These are phyloP conservation scores for Claviceps monticola DNA, from an alignment of 2,329 filamentous ascomycete genomes.

Conservation along the genomic window DNA sequence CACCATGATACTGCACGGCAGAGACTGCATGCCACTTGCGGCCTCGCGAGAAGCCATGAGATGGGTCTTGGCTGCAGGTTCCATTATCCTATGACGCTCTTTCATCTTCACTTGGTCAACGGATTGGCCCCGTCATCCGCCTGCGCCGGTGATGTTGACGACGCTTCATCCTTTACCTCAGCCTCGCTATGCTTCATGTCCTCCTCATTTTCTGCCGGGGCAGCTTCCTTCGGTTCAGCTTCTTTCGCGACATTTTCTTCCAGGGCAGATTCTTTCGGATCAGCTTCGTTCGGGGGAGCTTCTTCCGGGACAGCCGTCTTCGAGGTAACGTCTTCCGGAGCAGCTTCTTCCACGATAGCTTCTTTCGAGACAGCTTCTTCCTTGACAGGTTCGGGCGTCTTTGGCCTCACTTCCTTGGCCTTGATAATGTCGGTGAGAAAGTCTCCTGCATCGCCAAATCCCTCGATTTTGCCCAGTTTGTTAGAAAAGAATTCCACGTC, in stretches of 20 bases:
- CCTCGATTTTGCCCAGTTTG: constrained; percentile 64
- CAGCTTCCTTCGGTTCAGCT: constrained; percentile 5
- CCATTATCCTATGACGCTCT: not conserved
- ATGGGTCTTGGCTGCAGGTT: too few species aligned
- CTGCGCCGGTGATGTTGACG: not conserved
- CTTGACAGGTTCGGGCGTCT: constrained; percentile 6
- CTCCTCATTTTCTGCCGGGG: constrained; percentile 8
- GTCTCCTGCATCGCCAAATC: constrained; percentile 60
- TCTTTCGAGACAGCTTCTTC: constrained; percentile 7
- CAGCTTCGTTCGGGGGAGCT: too few species aligned
- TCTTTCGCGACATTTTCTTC: too few species aligned
- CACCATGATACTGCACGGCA: too few species aligned
- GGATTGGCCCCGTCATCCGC: not conserved
- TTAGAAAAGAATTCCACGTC: constrained; percentile 62
- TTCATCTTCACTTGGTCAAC: not conserved
- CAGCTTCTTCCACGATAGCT: too few species aligned
- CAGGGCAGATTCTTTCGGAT: too few species aligned
- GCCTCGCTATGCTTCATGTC: not conserved
- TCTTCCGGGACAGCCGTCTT: too few species aligned
- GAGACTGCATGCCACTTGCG: too few species aligned
- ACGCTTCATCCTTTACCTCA: not conserved
- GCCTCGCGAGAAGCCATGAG: too few species aligned
- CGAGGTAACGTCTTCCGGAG: too few species aligned
- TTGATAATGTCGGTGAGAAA: constrained; percentile 52
- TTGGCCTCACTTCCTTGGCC: constrained; percentile 34